Evolutionary conservation across 164 flowering plant genomes (phyloP).

Genomic region (Taxillus chinensis): DNA sequence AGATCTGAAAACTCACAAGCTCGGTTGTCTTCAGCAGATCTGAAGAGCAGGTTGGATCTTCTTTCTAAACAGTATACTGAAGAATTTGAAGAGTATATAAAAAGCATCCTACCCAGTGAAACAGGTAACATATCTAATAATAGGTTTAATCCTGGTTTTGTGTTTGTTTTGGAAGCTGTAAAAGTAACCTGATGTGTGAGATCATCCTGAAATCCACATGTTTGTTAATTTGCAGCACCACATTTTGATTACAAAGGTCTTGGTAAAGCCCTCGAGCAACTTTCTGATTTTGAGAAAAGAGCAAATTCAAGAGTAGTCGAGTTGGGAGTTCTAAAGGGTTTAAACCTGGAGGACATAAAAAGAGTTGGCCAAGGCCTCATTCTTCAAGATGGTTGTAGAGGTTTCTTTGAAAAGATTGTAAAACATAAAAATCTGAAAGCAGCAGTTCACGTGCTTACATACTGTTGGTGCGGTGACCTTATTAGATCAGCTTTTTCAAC

Average conservation of each 20-base stretch:
- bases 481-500: slow-evolving; percentile 73
- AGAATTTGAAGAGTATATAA: slow-evolving; percentile 83
- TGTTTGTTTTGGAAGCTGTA: background rate
- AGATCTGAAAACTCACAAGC: slow-evolving; percentile 28
- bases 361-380: slow-evolving; percentile 59
- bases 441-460: slow-evolving; percentile 62
- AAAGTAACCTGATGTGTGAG: background rate
- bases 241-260: slow-evolving; percentile 47
- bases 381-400: slow-evolving; percentile 71
- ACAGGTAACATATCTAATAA: slow-evolving; percentile 28
- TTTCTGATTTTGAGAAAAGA: slow-evolving; percentile 68
- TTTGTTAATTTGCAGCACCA: slow-evolving; percentile 34
- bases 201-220: background rate
- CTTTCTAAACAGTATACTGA: slow-evolving; percentile 77
- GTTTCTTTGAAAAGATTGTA: slow-evolving; percentile 46
- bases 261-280: slow-evolving; percentile 49
- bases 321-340: slow-evolving; percentile 73
- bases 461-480: slow-evolving; percentile 93
- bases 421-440: slow-evolving; percentile 41
- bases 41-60: slow-evolving; percentile 69
- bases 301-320: slow-evolving; percentile 69
- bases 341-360: slow-evolving; percentile 68
- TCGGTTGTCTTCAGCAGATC: slow-evolving; percentile 62
- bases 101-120: slow-evolving; percentile 42
- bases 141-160: background rate